Evolutionary conservation across 2,329 filamentous ascomycete genomes (phyloP).

Genomic region (Laburnicola sp.): DNA sequence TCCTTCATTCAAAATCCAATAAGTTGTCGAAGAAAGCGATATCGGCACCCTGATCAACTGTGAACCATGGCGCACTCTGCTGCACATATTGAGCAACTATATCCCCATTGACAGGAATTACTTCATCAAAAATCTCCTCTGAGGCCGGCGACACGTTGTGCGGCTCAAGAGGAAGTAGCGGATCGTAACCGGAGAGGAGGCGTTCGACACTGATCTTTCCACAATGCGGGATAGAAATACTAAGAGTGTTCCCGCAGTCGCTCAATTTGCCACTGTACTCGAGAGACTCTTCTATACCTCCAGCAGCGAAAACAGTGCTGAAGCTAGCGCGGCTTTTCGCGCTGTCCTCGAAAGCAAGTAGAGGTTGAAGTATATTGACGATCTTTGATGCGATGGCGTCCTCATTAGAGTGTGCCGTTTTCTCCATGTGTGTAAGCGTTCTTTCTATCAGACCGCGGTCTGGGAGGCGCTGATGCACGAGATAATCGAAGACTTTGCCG

Average conservation of each 20-base stretch:
- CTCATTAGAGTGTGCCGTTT: neutral
- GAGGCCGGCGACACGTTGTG: too few species aligned
- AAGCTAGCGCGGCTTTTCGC: neutral
- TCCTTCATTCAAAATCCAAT: too few species aligned
- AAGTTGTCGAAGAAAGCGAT: too few species aligned
- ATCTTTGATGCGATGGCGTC: conserved; percentile 16
- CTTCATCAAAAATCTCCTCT: too few species aligned
- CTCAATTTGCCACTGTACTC: neutral
- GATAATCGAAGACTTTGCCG: conserved; percentile 12
- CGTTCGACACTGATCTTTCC: neutral
- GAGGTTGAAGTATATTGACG: conserved; percentile 6
- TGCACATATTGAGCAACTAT: too few species aligned
- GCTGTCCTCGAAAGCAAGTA: conserved; percentile 17
- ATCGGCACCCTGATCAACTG: too few species aligned
- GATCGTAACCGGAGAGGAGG: too few species aligned
- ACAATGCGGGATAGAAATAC: neutral
- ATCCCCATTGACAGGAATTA: too few species aligned
- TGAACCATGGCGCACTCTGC: too few species aligned
- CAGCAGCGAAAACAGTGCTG: neutral
- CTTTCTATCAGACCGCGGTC: conserved; percentile 17
- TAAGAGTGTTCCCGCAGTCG: neutral
- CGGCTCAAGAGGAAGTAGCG: too few species aligned
- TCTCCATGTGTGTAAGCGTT: conserved; percentile 8
- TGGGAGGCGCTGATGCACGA: conserved; percentile 8
- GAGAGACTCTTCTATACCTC: neutral